Conservation (phyloP, 2,329 filamentous ascomycete genomes). For the Clathrospora elynae region DNA sequence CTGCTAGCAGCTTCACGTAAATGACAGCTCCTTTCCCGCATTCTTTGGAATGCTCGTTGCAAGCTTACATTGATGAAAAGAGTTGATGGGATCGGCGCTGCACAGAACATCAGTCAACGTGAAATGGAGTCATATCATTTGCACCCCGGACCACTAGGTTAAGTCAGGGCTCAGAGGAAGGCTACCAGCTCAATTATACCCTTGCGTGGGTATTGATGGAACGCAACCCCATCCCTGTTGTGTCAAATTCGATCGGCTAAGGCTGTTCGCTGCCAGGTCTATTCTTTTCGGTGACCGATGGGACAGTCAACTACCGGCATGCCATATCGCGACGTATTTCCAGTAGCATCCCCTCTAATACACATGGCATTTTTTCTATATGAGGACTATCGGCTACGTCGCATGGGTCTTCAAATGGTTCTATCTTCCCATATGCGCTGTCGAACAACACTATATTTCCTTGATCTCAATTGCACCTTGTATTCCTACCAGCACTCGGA, state of each 20-base stretch:
- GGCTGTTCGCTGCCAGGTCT: neutral
- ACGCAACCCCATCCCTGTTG: too few species aligned
- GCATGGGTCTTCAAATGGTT: too few species aligned
- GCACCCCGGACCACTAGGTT: too few species aligned
- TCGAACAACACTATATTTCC: too few species aligned
- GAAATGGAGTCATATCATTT: too few species aligned
- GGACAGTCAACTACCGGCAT: neutral
- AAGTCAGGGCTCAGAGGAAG: too few species aligned
- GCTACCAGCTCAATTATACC: too few species aligned
- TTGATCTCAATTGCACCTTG: neutral
- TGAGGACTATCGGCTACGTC: too few species aligned
- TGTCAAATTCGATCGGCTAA: neutral
- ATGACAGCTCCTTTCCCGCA: neutral
- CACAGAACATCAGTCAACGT: slow-evolving; percentile 5
- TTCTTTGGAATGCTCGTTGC: neutral
- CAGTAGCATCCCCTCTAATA: neutral
- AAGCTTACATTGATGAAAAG: neutral
- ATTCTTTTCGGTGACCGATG: neutral
- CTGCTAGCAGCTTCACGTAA: slow-evolving; percentile 6
- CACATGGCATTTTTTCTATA: too few species aligned
- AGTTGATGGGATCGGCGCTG: slow-evolving; percentile 14
- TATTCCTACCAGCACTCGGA: too few species aligned
- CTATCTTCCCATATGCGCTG: too few species aligned
- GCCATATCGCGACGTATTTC: neutral
- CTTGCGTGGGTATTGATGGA: too few species aligned